Percentiles rank a stretch among this genome's conserved stretches.
Conservation (phyloP, 1,139 yeast genomes). For the Lodderomyces margitis region DNA sequence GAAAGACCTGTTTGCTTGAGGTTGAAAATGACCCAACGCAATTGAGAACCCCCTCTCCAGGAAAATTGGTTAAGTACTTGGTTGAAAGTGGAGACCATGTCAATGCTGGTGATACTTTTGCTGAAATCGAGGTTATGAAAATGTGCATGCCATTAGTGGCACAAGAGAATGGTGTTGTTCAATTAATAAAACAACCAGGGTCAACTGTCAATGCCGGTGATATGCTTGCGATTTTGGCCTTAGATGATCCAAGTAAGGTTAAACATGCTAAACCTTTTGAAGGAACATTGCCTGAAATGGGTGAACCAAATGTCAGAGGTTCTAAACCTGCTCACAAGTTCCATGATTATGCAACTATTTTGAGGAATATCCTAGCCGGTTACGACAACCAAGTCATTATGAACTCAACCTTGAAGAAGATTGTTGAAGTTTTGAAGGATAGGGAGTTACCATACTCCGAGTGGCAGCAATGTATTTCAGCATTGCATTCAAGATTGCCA, state of each 20-base stretch:
- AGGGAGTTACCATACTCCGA: conserved; percentile 88
- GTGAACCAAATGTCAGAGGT: conserved; percentile 80
- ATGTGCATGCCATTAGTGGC: conserved; percentile 95
- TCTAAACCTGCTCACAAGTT: conserved; percentile 80
- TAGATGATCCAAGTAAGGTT: conserved; percentile 96
- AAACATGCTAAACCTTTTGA: conserved; percentile 95
- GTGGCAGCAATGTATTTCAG: conserved; percentile 84
- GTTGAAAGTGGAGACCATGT: conserved; percentile 96
- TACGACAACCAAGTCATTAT: conserved; percentile 93
- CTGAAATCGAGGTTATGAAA: conserved; percentile 99
- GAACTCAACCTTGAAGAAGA: conserved; percentile 73
- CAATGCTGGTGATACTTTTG: conserved; percentile 88
- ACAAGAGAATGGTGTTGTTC: conserved; percentile 89
- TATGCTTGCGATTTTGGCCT: conserved; percentile 86
- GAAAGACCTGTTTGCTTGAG: conserved; percentile 91
- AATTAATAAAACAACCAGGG: conserved; percentile 96
- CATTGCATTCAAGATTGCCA: conserved; percentile 89
- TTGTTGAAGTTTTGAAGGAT: conserved; percentile 71
- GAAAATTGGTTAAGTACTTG: conserved; percentile 89
- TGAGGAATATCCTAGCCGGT: conserved; percentile 80
- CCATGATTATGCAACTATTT: conserved; percentile 53
- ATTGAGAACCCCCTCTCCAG: conserved; percentile 97
- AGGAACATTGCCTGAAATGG: conserved; percentile 88
- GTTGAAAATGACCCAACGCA: conserved; percentile 98
- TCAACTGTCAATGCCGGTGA: conserved; percentile 95